These are phyloP conservation scores for Trichosporon ovoides DNA, from an alignment of 1,284 basidiomycete genomes.

Conservation along the genomic window DNA sequence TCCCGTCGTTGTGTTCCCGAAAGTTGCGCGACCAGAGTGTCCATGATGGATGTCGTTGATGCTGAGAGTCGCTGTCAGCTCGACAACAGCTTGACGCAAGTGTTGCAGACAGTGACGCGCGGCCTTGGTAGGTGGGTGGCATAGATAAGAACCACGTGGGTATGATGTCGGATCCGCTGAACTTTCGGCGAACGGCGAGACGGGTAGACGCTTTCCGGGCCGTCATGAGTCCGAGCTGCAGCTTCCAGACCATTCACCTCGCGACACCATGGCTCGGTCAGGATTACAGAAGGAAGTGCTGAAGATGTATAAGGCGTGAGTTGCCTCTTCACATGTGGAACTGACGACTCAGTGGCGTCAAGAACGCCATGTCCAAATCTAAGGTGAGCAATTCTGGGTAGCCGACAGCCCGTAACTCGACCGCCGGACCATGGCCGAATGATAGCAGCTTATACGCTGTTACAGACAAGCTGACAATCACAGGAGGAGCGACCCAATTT, in stretches of 20 bases:
- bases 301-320: slow-evolving; percentile 36
- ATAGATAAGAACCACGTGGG: neutral
- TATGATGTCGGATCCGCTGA: neutral
- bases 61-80: neutral
- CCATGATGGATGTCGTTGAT: slow-evolving; percentile 56
- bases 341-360: slow-evolving; percentile 29
- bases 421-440: too few relatives aligned
- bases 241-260: neutral
- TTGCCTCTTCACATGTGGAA: neutral
- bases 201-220: neutral
- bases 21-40: slow-evolving; percentile 63
- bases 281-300: slow-evolving; percentile 49
- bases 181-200: neutral
- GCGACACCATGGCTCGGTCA: slow-evolving; percentile 33
- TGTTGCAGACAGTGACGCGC: slow-evolving; percentile 17
- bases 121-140: neutral
- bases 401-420: too few relatives aligned
- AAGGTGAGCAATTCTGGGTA: too few relatives aligned
- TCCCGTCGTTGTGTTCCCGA: slow-evolving; percentile 28
- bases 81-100: neutral
- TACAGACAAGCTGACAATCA: neutral
- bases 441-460: too few relatives aligned
- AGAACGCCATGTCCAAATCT: slow-evolving; percentile 37
- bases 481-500: slow-evolving; percentile 30
- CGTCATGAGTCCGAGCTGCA: neutral